These are phyloP conservation scores for Pseudogymnoascus sp. DNA, from an alignment of 2,329 filamentous ascomycete genomes.

Conservation along the genomic window DNA sequence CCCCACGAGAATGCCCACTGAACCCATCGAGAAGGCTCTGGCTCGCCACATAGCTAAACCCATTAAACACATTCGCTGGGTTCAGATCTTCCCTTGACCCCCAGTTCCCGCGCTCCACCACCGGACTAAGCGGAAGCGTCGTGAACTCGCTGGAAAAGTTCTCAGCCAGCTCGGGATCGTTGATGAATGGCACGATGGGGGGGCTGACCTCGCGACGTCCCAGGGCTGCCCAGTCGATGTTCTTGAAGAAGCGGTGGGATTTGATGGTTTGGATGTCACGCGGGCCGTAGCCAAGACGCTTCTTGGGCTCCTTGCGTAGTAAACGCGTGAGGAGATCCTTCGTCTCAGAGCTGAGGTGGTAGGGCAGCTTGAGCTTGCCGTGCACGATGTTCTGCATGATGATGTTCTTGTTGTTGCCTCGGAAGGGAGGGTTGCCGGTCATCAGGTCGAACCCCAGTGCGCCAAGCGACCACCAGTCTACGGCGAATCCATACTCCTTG, in stretches of 20 bases:
- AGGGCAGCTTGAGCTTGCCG: conserved; percentile 81
- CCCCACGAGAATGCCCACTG: conserved; percentile 17
- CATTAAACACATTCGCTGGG: conserved; percentile 23
- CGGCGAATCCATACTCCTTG: conserved; percentile 82
- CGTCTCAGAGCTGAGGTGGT: conserved; percentile 82
- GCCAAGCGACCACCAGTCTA: conserved; percentile 98
- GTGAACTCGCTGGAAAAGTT: conserved; percentile 96
- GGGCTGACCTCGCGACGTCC: conserved; percentile 74
- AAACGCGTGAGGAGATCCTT: conserved; percentile 89
- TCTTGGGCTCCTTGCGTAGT: conserved; percentile 82
- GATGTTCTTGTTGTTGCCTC: conserved; percentile 83
- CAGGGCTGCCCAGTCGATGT: conserved; percentile 88
- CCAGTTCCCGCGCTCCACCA: conserved; percentile 32
- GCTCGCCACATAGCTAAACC: conserved; percentile 29
- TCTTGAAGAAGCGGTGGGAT: conserved; percentile 91
- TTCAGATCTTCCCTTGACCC: conserved; percentile 15
- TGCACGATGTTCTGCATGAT: conserved; percentile 94
- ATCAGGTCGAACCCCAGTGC: conserved; percentile 87
- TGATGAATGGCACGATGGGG: conserved; percentile 88
- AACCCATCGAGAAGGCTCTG: conserved; percentile 25
- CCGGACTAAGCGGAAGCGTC: conserved; percentile 68
- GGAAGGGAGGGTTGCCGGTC: conserved; percentile 86
- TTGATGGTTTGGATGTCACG: conserved; percentile 82
- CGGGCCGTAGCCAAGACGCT: conserved; percentile 75
- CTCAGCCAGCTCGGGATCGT: conserved; percentile 90